A percentile compares a stretch with the other conserved stretches of the same genome.
These are phyloP conservation scores for Epichloe scottii DNA, from an alignment of 2,329 filamentous ascomycete species.

Conservation along the genomic window DNA sequence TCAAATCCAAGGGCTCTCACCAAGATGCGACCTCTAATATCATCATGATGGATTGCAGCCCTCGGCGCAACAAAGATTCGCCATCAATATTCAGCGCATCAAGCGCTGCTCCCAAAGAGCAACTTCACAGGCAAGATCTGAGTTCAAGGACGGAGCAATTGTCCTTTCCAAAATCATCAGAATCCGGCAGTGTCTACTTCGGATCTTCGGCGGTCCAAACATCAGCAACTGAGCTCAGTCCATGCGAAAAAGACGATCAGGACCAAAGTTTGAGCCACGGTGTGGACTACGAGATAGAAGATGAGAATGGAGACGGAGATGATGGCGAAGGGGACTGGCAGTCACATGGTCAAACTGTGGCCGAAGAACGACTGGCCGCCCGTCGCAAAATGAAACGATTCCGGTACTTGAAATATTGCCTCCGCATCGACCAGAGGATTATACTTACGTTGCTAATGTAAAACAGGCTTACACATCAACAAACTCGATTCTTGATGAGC, in stretches of 20 bases:
- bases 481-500: constrained; percentile 95
- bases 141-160: background rate
- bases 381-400: constrained; percentile 68
- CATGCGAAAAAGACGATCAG: constrained; percentile 25
- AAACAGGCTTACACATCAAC: constrained; percentile 76
- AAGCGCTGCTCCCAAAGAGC: background rate
- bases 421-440: background rate
- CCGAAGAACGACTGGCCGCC: constrained; percentile 40
- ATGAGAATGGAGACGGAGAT: constrained; percentile 42
- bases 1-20: background rate
- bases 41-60: background rate
- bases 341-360: constrained; percentile 37
- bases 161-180: background rate
- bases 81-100: background rate
- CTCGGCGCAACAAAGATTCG: background rate
- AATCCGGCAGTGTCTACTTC: background rate
- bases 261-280: constrained; percentile 30
- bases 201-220: constrained; percentile 9
- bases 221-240: constrained; percentile 20
- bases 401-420: constrained; percentile 36
- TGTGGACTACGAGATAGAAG: constrained; percentile 40
- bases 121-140: background rate
- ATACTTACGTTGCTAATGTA: constrained; percentile 18
- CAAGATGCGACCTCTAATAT: background rate
- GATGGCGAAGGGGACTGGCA: constrained; percentile 17